phyloP scores from a whole-genome alignment of 306 rosid genomes.

The Begonia peltatifolia region DNA sequence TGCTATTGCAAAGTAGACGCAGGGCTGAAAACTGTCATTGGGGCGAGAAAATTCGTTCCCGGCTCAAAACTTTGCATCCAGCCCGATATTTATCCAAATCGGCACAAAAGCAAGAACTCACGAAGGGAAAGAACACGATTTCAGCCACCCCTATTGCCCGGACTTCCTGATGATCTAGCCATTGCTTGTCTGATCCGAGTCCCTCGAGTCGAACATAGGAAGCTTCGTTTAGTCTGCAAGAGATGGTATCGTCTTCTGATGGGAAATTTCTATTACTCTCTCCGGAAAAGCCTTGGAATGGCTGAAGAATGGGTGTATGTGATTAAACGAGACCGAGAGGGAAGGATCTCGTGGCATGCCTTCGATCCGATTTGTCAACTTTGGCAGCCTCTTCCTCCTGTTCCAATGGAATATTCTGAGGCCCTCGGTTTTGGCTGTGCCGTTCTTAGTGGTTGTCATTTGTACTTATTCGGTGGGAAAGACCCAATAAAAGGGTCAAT shows the following conservation, averaged over 20 bases:
- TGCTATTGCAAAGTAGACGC: conserved; percentile 98
- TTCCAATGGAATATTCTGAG: conserved; percentile 88
- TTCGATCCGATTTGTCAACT: conserved; percentile 93
- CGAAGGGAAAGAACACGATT: conserved; percentile 75
- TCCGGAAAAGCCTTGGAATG: conserved; percentile 93
- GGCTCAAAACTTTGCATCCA: conserved; percentile 93
- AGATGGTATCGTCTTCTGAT: conserved; percentile 85
- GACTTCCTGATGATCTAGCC: conserved; percentile 99
- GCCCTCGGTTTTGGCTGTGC: conserved; percentile 98
- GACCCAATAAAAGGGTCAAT: conserved; percentile 83
- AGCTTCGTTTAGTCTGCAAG: conserved; percentile 90
- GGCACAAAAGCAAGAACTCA: conserved; percentile 57
- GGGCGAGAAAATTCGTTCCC: conserved; percentile 94
- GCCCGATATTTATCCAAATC: conserved; percentile 94
- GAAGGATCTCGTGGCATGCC: conserved; percentile 91
- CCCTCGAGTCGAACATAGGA: conserved; percentile 83
- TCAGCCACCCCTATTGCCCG: conserved; percentile 94
- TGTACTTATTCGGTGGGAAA: conserved; percentile 92
- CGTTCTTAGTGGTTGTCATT: conserved; percentile 95
- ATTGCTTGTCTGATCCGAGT: conserved; percentile 94
- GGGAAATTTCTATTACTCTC: conserved; percentile 93
- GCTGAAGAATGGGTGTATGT: conserved; percentile 99
- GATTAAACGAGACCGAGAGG: conserved; percentile 92
- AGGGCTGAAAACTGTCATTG: conserved; percentile 87
- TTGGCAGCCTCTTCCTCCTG: conserved; percentile 98